Conservation (phyloP, 2,329 filamentous ascomycete genomes). For the Diaporthe citriasiana region DNA sequence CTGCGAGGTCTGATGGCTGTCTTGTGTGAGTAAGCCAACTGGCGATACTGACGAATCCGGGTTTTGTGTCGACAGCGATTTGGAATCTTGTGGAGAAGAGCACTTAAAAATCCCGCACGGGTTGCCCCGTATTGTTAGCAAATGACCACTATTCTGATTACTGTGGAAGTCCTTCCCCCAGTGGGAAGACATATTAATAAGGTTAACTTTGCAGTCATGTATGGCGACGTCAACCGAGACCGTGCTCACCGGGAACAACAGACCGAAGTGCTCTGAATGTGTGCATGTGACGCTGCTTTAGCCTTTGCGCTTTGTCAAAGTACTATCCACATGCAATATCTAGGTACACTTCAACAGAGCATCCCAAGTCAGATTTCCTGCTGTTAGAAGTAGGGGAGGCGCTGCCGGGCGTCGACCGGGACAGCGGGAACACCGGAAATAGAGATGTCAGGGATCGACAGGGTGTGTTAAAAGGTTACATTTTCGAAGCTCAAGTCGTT, state of each 20-base stretch:
- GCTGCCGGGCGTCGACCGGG: background rate
- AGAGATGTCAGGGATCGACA: conserved; percentile 7
- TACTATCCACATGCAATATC: too few relatives aligned
- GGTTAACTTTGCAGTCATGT: background rate
- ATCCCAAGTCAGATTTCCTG: background rate
- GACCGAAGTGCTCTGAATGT: background rate
- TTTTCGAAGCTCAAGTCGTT: conserved; percentile 2
- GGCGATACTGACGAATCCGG: background rate
- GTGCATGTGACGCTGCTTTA: background rate
- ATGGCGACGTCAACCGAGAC: background rate
- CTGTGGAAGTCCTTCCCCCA: background rate
- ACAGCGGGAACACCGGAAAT: conserved; percentile 5
- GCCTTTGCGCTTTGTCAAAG: background rate
- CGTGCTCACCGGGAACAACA: background rate
- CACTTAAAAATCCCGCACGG: background rate
- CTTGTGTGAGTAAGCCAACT: background rate
- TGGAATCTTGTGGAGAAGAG: background rate
- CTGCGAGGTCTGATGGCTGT: background rate
- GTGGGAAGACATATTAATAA: background rate
- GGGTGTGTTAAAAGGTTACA: conserved; percentile 12
- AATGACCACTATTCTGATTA: background rate
- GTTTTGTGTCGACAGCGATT: background rate
- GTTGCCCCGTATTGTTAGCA: background rate
- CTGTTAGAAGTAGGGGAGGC: background rate
- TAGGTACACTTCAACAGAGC: too few relatives aligned